Conservation (phyloP, 106 monocot genomes). For the Agapanthus africanus region DNA sequence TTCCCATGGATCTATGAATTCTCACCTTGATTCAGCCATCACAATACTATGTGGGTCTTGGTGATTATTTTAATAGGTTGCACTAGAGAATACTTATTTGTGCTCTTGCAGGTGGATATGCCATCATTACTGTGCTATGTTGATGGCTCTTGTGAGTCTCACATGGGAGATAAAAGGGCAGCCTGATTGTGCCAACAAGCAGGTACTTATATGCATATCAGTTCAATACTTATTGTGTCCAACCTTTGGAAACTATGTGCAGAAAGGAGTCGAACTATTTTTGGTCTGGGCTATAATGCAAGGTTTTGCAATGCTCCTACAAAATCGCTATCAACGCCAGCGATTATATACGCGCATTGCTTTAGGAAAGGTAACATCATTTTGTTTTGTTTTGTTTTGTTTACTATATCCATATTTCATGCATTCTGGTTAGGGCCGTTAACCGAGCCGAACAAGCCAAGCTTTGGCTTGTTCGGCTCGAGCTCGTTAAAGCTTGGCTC, state of each 20-base stretch:
- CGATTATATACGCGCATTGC: slow-evolving; percentile 89
- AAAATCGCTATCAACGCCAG: slow-evolving; percentile 86
- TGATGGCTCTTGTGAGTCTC: slow-evolving; percentile 84
- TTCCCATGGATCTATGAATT: no score
- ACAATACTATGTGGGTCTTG: no score
- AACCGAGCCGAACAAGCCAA: no score
- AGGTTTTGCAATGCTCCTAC: slow-evolving; percentile 80
- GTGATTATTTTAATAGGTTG: no score
- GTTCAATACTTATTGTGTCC: not conserved
- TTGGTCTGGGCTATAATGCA: slow-evolving; percentile 85
- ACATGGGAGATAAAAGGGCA: slow-evolving; percentile 98
- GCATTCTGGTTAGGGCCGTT: no score
- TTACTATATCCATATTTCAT: no score
- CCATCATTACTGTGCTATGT: slow-evolving; percentile 91
- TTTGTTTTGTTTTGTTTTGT: no score
- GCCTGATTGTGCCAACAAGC: slow-evolving; percentile 72
- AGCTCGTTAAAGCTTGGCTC: no score
- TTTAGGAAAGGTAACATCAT: slow-evolving; percentile 86
- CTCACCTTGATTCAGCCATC: no score
- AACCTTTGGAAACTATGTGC: slow-evolving; percentile 11
- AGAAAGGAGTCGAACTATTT: slow-evolving; percentile 74
- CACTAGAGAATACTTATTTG: no score
- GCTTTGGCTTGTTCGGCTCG: no score
- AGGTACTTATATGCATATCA: slow-evolving; percentile 36
- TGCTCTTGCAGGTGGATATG: slow-evolving; percentile 81